Conservation (phyloP, 2,329 filamentous ascomycete species). For the Aspergillus ruber region DNA sequence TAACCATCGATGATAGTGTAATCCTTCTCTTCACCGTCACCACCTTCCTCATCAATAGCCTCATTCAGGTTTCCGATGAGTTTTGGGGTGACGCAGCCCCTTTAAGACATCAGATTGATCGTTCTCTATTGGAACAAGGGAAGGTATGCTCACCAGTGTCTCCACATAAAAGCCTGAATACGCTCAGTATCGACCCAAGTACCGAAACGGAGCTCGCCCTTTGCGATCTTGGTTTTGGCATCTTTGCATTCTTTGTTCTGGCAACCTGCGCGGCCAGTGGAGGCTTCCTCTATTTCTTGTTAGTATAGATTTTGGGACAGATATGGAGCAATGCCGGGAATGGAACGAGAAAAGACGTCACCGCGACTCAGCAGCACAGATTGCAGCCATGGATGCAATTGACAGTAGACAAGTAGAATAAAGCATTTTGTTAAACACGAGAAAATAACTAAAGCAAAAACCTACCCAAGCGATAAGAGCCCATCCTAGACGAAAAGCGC, state of each 20-base stretch:
- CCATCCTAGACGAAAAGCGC: slow-evolving; percentile 4
- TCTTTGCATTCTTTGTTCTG: slow-evolving; percentile 68
- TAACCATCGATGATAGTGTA: slow-evolving; percentile 70
- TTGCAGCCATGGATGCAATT: neutral
- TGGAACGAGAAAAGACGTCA: too few species aligned
- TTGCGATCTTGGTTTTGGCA: slow-evolving; percentile 61
- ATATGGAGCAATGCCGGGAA: too few species aligned
- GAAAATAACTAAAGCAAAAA: neutral
- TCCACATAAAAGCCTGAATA: slow-evolving; percentile 66
- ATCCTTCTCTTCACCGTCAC: slow-evolving; percentile 47
- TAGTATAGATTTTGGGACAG: slow-evolving; percentile 3
- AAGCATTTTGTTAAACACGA: neutral
- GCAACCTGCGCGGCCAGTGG: slow-evolving; percentile 67
- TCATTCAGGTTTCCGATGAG: slow-evolving; percentile 60
- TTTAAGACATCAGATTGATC: slow-evolving; percentile 34
- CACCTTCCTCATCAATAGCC: slow-evolving; percentile 37
- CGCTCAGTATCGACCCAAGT: slow-evolving; percentile 59
- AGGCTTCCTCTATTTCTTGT: slow-evolving; percentile 56
- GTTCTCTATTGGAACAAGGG: too few species aligned
- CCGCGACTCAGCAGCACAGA: too few species aligned
- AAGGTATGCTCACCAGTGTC: slow-evolving; percentile 71
- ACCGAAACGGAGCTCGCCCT: slow-evolving; percentile 73
- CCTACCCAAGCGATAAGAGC: slow-evolving; percentile 13
- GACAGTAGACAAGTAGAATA: neutral
- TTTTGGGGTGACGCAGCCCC: slow-evolving; percentile 81